Evolutionary conservation across 495 filamentous ascomycete genomes (phyloP).

Genomic region (Aspergillus ellipticus): DNA sequence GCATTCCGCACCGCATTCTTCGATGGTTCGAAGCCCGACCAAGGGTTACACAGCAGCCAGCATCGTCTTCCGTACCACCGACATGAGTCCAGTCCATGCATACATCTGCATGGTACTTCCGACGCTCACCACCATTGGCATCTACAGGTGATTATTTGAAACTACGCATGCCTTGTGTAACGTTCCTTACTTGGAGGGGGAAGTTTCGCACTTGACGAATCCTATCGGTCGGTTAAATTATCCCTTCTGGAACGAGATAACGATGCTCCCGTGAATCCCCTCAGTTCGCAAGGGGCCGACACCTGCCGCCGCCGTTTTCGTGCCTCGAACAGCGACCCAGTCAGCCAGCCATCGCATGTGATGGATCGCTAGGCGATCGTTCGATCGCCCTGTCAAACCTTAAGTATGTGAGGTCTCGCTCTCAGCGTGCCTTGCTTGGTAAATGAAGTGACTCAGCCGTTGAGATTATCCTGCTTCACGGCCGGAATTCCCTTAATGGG

Average conservation of each 20-base stretch:
- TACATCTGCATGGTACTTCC: background rate
- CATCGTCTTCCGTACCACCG: no score
- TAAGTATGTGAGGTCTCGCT: background rate
- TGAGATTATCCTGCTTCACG: background rate
- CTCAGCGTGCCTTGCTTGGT: background rate
- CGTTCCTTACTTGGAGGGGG: background rate
- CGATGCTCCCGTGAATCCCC: background rate
- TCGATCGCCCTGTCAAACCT: background rate
- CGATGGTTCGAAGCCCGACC: background rate
- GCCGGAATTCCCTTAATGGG: no score
- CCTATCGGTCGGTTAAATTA: background rate
- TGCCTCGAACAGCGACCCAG: background rate
- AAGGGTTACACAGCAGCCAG: background rate
- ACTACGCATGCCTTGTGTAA: background rate
- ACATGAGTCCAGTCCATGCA: background rate
- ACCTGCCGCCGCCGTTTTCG: background rate
- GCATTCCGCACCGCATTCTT: background rate
- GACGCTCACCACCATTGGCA: background rate
- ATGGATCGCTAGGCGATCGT: background rate
- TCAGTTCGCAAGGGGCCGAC: background rate
- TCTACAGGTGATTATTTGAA: background rate
- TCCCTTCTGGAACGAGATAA: background rate
- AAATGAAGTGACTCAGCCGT: background rate
- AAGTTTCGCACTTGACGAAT: background rate
- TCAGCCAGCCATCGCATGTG: background rate